Percentiles rank a stretch among this genome's conserved stretches.
Evolutionary conservation across 2,329 filamentous ascomycete genomes (phyloP).

Genomic region (Fusarium caatingaense): DNA sequence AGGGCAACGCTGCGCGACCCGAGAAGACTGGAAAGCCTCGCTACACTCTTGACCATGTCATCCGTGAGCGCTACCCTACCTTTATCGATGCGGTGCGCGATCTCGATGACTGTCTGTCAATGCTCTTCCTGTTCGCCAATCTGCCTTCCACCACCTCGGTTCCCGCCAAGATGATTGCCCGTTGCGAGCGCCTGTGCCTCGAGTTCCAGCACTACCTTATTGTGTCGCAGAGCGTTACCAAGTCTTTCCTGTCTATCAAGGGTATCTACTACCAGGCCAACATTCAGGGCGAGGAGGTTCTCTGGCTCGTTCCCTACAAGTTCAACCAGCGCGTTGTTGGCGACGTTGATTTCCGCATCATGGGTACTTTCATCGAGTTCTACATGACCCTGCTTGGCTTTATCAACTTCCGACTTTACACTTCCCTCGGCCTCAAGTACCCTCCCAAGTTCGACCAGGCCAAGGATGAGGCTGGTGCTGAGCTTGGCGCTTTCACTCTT

Average conservation of each 20-base stretch:
- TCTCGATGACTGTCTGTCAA: conserved; percentile 94
- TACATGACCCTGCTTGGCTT: conserved; percentile 97
- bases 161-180: conserved; percentile 93
- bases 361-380: conserved; percentile 99
- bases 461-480: conserved; percentile 90
- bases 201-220: conserved; percentile 99
- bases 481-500: conserved; percentile 89
- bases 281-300: conserved; percentile 94
- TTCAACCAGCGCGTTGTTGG: conserved; percentile 95
- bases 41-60: conserved; percentile 94
- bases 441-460: conserved; percentile 90
- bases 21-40: conserved; percentile 92
- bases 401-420: conserved; percentile 95
- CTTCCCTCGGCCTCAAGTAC: conserved; percentile 89
- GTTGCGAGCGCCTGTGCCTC: conserved; percentile 90
- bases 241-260: conserved; percentile 98
- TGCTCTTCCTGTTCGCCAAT: conserved; percentile 98
- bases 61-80: conserved; percentile 97
- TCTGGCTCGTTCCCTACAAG: conserved; percentile 97
- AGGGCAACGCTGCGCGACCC: conserved; percentile 85
- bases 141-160: conserved; percentile 90
- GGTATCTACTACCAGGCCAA: conserved; percentile 99
- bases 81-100: conserved; percentile 95
- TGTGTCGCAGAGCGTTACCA: conserved; percentile 87
- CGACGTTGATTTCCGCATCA: conserved; percentile 98